Conservation (phyloP, 108 stramenopile species). For the Skeletonema marinoi region DNA sequence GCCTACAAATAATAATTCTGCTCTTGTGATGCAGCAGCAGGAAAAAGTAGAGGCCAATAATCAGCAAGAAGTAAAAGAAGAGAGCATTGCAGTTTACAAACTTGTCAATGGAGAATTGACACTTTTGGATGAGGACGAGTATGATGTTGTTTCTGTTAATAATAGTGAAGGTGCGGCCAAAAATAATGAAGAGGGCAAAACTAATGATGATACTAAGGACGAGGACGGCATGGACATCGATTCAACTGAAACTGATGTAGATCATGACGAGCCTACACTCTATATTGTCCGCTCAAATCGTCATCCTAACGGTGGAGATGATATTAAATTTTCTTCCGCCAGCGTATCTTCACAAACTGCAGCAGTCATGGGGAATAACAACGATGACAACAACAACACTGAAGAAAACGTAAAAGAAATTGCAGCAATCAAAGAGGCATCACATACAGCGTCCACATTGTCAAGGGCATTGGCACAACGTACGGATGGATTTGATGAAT, state of each 20-base stretch:
- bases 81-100: not conserved
- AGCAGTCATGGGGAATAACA: not conserved
- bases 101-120: slow-evolving; percentile 5
- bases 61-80: not conserved
- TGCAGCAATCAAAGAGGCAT: not conserved
- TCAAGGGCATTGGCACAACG: slow-evolving; percentile 34
- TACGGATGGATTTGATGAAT: slow-evolving; percentile 28
- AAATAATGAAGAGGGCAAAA: not conserved
- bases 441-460: slow-evolving; percentile 27
- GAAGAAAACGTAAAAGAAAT: not conserved
- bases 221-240: slow-evolving; percentile 1
- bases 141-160: slow-evolving; percentile 9
- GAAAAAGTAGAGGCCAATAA: not conserved
- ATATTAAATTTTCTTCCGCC: not conserved
- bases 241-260: not conserved
- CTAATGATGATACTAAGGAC: not conserved
- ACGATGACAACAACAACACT: not conserved
- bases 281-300: not conserved
- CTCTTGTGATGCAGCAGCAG: not conserved
- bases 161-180: not conserved
- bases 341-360: not conserved
- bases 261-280: not conserved
- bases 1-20: not conserved
- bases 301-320: not conserved
- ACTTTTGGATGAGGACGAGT: slow-evolving; percentile 18